phyloP scores from a whole-genome alignment of 371 early-diverging fungal species.

The Chytridiales sp. region DNA sequence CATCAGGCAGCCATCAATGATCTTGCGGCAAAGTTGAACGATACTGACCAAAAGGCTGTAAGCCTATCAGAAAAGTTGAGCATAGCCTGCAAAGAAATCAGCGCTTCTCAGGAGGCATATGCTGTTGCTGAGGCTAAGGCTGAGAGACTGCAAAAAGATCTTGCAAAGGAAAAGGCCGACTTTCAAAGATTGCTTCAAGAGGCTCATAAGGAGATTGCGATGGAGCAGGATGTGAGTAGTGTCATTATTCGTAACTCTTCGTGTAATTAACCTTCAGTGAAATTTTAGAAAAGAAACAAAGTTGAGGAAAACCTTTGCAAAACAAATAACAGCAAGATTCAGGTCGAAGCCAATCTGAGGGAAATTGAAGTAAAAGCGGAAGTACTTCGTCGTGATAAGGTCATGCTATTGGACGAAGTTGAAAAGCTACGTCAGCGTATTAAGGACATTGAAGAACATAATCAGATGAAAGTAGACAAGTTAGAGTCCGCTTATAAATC shows the following conservation, averaged over 20 bases:
- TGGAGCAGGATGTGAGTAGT: too few relatives aligned
- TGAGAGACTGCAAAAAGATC: constrained; percentile 30
- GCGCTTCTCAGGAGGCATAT: constrained; percentile 24
- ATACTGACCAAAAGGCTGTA: constrained; percentile 16
- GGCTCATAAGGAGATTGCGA: too few relatives aligned
- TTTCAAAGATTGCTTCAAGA: too few relatives aligned
- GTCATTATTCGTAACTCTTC: too few relatives aligned
- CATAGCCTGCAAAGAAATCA: constrained; percentile 25
- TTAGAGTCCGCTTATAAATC: constrained; percentile 25
- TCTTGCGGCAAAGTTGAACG: constrained; percentile 28
- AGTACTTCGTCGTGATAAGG: constrained; percentile 39
- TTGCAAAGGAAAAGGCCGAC: constrained; percentile 36
- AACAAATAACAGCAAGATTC: too few relatives aligned
- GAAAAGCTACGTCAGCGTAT: constrained; percentile 38
- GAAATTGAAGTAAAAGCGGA: constrained; percentile 37
- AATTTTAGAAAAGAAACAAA: constrained; percentile 21
- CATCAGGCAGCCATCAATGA: constrained; percentile 35
- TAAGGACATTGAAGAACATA: constrained; percentile 21
- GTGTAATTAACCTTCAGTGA: too few relatives aligned
- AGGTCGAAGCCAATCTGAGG: constrained; percentile 32
- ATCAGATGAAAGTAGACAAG: constrained; percentile 28
- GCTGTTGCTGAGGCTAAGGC: constrained; percentile 17
- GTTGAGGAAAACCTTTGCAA: too few relatives aligned
- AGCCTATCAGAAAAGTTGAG: constrained; percentile 31
- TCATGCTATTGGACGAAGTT: constrained; percentile 38